phyloP scores from a whole-genome alignment of 73 alveolate genomes.

The Uronychia binucleata region DNA sequence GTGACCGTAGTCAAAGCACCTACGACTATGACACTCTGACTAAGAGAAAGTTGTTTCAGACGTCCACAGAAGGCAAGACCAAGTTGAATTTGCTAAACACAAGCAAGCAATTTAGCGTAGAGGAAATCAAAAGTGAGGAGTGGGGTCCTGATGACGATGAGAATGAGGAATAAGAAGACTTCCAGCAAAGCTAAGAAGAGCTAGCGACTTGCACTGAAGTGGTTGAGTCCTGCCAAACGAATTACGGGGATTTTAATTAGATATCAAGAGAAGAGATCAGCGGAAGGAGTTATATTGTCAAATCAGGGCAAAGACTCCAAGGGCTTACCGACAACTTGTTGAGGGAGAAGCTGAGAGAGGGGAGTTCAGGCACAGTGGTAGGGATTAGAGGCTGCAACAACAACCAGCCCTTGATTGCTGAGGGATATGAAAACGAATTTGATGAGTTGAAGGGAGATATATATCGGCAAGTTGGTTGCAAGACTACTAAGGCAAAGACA shows the following conservation, averaged over 20 bases:
- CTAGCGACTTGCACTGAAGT: not conserved
- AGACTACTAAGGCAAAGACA: too few species aligned
- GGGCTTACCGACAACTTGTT: not conserved
- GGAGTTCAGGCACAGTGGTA: not conserved
- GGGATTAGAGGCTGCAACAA: not conserved
- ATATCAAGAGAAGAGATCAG: not conserved
- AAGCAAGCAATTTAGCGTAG: not conserved
- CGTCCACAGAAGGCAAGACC: constrained; percentile 1
- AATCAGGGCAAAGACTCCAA: not conserved
- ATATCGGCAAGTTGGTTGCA: not conserved
- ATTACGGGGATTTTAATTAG: not conserved
- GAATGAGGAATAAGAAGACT: not conserved
- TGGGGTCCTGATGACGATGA: not conserved
- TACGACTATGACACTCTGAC: not conserved
- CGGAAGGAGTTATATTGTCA: not conserved
- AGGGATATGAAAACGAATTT: not conserved
- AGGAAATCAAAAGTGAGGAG: not conserved
- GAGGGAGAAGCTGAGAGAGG: not conserved
- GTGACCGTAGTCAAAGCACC: not conserved
- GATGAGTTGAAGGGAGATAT: not conserved
- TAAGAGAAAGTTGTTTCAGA: not conserved
- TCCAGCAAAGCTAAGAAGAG: not conserved
- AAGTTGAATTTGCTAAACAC: not conserved
- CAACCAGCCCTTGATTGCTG: not conserved
- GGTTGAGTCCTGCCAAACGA: not conserved